These are phyloP conservation scores for Tremella yokohamensis DNA, from an alignment of 768 basidiomycete genomes.

Conservation along the genomic window DNA sequence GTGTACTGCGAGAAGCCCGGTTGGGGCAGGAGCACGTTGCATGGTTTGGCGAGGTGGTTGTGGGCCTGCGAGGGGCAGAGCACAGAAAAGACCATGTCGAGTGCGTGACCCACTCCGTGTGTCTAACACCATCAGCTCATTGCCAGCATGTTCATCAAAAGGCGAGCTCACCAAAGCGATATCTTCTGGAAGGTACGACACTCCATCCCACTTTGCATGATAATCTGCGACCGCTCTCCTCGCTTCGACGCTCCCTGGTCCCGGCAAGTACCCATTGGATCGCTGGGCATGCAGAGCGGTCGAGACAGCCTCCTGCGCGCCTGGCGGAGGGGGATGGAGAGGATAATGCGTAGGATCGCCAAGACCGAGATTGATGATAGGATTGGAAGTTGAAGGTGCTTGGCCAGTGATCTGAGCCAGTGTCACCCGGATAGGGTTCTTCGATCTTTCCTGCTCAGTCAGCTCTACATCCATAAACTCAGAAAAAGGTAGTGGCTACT, in stretches of 20 bases:
- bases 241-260: constrained; percentile 42
- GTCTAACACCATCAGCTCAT: constrained; percentile 22
- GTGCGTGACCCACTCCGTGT: constrained; percentile 50
- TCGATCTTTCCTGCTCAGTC: constrained; percentile 27
- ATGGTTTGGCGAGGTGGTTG: constrained; percentile 9
- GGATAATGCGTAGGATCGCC: constrained; percentile 51
- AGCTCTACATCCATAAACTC: neutral
- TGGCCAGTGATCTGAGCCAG: constrained; percentile 37
- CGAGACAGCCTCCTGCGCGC: constrained; percentile 38
- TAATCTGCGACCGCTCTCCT: constrained; percentile 49
- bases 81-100: constrained; percentile 48
- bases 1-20: constrained; percentile 52
- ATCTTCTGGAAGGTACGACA: constrained; percentile 36
- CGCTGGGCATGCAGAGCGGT: constrained; percentile 29
- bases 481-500: constrained; percentile 9
- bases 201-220: constrained; percentile 45
- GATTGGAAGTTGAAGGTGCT: constrained; percentile 20
- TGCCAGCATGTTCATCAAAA: neutral
- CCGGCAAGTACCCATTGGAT: constrained; percentile 49
- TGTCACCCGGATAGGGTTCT: constrained; percentile 46
- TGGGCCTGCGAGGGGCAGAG: constrained; percentile 38
- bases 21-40: constrained; percentile 50
- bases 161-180: constrained; percentile 41
- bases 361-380: constrained; percentile 49
- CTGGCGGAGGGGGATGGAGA: constrained; percentile 44